phyloP scores from a whole-genome alignment of 768 basidiomycete genomes.

The Antrodiella citrinella region DNA sequence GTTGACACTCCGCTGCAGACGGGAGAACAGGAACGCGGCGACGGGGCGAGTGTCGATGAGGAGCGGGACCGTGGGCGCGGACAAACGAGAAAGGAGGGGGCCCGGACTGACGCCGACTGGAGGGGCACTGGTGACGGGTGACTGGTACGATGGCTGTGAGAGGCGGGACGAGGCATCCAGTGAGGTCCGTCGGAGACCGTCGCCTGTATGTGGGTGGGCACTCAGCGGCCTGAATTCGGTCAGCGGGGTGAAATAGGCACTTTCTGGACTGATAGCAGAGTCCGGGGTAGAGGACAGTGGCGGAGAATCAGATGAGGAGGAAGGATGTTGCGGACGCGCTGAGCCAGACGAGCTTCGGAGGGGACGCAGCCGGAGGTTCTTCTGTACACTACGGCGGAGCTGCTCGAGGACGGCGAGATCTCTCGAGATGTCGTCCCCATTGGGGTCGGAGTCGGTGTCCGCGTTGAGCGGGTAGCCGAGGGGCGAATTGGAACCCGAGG shows the following conservation, averaged over 20 bases:
- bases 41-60: slow-evolving; percentile 79
- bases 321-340: slow-evolving; percentile 13
- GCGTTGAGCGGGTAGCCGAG: slow-evolving; percentile 15
- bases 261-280: slow-evolving; percentile 30
- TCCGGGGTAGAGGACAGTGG: slow-evolving; percentile 32
- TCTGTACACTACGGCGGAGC: slow-evolving; percentile 63
- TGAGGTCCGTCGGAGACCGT: not conserved
- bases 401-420: slow-evolving; percentile 62
- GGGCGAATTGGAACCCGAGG: slow-evolving; percentile 23
- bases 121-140: slow-evolving; percentile 1
- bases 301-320: slow-evolving; percentile 17
- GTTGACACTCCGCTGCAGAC: slow-evolving; percentile 67
- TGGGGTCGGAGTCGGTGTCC: slow-evolving; percentile 19
- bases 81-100: slow-evolving; percentile 40
- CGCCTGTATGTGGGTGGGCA: slow-evolving; percentile 11
- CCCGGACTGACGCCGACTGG: slow-evolving; percentile 36
- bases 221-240: slow-evolving; percentile 25
- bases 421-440: slow-evolving; percentile 53
- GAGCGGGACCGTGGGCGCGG: slow-evolving; percentile 46
- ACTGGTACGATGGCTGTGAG: slow-evolving; percentile 15
- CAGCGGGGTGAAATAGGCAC: slow-evolving; percentile 46
- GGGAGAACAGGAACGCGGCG: slow-evolving; percentile 53
- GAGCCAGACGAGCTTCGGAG: slow-evolving; percentile 43
- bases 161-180: slow-evolving; percentile 10
- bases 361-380: slow-evolving; percentile 72